A percentile compares a stretch with the other conserved stretches of the same genome.
Conservation (phyloP, 345 rosid species). For the Camelina laxa region DNA sequence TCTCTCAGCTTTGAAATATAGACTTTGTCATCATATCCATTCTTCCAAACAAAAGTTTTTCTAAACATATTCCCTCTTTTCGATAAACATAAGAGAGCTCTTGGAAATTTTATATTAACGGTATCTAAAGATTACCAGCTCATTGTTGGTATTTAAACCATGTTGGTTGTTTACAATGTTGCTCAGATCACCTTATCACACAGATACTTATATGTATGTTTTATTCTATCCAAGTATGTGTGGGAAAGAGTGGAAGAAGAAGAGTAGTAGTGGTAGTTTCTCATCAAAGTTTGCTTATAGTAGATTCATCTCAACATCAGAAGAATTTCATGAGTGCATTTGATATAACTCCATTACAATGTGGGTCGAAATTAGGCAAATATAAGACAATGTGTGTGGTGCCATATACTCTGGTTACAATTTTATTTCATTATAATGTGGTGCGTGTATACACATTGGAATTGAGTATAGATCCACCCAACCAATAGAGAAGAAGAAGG, state of each 20-base stretch:
- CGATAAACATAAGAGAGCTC: conserved; percentile 1
- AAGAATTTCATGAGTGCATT: too few relatives aligned
- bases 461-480: background rate
- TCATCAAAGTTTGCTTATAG: background rate
- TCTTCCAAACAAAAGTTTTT: background rate
- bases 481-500: too few relatives aligned
- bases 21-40: conserved; percentile 16
- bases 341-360: too few relatives aligned
- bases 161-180: background rate
- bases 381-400: too few relatives aligned
- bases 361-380: too few relatives aligned
- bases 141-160: background rate
- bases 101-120: background rate
- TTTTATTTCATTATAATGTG: too few relatives aligned
- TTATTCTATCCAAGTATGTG: too few relatives aligned
- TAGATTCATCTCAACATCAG: too few relatives aligned
- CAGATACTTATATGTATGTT: too few relatives aligned
- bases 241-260: background rate
- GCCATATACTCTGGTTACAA: too few relatives aligned
- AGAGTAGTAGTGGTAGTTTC: background rate
- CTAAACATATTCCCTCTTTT: background rate
- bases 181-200: background rate
- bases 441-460: too few relatives aligned
- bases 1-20: conserved; percentile 29
- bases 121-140: background rate